phyloP scores from a whole-genome alignment of 1,284 basidiomycete species.

The Malassezia equina region DNA sequence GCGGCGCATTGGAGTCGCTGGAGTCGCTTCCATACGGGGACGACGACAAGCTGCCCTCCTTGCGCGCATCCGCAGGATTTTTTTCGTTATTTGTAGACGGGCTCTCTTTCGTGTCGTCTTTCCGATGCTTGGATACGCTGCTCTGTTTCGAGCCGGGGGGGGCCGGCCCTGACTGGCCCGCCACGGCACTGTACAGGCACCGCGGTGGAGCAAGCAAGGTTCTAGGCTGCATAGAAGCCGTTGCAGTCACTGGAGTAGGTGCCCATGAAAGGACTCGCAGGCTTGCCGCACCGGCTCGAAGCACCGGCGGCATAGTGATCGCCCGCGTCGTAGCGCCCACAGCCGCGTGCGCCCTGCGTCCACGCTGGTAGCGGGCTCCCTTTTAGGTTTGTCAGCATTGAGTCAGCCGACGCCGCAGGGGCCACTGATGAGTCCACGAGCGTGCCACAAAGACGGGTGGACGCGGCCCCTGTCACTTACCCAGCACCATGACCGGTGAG shows the following conservation, averaged over 20 bases:
- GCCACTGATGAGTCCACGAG: neutral
- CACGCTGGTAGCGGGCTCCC: neutral
- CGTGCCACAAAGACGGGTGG: neutral
- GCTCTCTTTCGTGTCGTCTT: neutral
- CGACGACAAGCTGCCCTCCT: neutral
- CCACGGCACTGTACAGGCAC: neutral
- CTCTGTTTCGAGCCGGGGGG: neutral
- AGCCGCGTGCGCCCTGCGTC: neutral
- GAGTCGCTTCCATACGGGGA: neutral
- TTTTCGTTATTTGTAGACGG: neutral
- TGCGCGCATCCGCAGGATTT: neutral
- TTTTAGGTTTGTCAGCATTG: neutral
- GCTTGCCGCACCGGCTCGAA: neutral
- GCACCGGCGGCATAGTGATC: neutral
- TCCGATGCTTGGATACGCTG: neutral
- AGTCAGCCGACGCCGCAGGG: conserved; percentile 8
- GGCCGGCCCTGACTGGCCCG: neutral
- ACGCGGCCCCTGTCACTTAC: neutral
- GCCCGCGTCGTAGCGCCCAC: neutral
- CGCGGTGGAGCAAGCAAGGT: neutral
- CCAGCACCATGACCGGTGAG: conserved; percentile 4
- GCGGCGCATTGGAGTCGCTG: neutral
- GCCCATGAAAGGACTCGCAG: neutral
- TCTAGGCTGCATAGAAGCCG: neutral
- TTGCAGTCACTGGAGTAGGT: neutral